Percentiles rank a stretch among this genome's conserved stretches.
These are phyloP conservation scores for Hymenoscyphus repandus DNA, from an alignment of 2,329 filamentous ascomycete species.

Conservation along the genomic window DNA sequence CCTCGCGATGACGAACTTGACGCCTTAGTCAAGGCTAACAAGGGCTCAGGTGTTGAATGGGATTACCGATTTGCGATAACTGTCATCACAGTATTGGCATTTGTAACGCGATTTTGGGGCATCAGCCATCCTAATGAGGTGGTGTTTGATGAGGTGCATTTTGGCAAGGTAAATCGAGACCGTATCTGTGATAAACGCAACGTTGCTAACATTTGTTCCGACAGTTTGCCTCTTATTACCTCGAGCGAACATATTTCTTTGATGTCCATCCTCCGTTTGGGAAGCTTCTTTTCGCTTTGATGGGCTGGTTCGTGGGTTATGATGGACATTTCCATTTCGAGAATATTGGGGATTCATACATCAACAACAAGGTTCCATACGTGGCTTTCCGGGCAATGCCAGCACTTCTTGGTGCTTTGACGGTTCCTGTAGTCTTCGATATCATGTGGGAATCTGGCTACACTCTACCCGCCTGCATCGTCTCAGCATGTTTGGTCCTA, in stretches of 20 bases:
- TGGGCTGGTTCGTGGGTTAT: constrained; percentile 96
- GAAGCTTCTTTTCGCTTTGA: constrained; percentile 94
- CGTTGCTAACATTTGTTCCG: constrained; percentile 11
- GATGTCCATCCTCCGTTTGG: constrained; percentile 97
- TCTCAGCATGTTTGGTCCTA: constrained; percentile 80
- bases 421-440: constrained; percentile 86
- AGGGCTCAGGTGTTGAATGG: constrained; percentile 55
- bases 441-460: constrained; percentile 99
- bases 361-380: constrained; percentile 94
- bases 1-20: constrained; percentile 42
- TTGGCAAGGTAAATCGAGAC: constrained; percentile 75
- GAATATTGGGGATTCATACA: constrained; percentile 98
- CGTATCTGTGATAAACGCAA: not conserved
- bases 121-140: constrained; percentile 95
- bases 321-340: constrained; percentile 97
- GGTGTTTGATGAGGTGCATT: constrained; percentile 98
- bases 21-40: constrained; percentile 40
- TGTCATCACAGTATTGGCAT: constrained; percentile 77
- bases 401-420: constrained; percentile 84
- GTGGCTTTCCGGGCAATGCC: constrained; percentile 93
- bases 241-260: constrained; percentile 98
- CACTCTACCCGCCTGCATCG: constrained; percentile 83
- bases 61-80: constrained; percentile 77
- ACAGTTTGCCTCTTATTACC: constrained; percentile 73
- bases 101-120: constrained; percentile 90